Conservation (phyloP, 768 basidiomycete genomes). For the Amanita rubescens region DNA sequence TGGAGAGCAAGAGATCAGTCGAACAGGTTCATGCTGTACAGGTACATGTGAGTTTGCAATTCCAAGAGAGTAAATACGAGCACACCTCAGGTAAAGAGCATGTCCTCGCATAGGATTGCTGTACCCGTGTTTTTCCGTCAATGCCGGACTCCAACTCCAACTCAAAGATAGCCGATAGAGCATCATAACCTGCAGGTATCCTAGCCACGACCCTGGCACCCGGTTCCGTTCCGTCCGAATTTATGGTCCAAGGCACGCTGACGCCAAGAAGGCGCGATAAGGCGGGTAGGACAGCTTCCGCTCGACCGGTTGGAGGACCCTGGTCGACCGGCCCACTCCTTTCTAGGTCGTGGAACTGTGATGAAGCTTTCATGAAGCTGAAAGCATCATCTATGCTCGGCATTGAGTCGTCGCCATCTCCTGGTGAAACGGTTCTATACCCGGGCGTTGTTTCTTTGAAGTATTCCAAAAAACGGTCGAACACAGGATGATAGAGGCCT, state of each 20-base stretch:
- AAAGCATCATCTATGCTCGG: not conserved
- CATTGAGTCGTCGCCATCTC: not conserved
- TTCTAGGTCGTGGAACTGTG: not conserved
- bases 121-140: not conserved
- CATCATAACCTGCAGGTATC: not conserved
- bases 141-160: not conserved
- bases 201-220: not conserved
- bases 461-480: not conserved
- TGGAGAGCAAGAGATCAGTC: slow-evolving; percentile 20
- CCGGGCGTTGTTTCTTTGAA: not conserved
- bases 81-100: slow-evolving; percentile 2
- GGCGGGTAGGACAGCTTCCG: not conserved
- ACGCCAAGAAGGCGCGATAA: not conserved
- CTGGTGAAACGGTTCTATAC: slow-evolving; percentile 2
- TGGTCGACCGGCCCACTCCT: not conserved
- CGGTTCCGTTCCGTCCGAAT: not conserved
- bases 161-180: not conserved
- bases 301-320: slow-evolving; percentile 1
- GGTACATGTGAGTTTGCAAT: not conserved
- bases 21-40: slow-evolving; percentile 1
- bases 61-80: slow-evolving; percentile 1
- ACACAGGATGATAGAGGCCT: slow-evolving; percentile 4
- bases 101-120: slow-evolving; percentile 3
- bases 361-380: slow-evolving; percentile 2
- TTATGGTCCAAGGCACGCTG: not conserved